These are phyloP conservation scores for Perkinsus olseni DNA, from an alignment of 169 alveolate species.

Conservation along the genomic window DNA sequence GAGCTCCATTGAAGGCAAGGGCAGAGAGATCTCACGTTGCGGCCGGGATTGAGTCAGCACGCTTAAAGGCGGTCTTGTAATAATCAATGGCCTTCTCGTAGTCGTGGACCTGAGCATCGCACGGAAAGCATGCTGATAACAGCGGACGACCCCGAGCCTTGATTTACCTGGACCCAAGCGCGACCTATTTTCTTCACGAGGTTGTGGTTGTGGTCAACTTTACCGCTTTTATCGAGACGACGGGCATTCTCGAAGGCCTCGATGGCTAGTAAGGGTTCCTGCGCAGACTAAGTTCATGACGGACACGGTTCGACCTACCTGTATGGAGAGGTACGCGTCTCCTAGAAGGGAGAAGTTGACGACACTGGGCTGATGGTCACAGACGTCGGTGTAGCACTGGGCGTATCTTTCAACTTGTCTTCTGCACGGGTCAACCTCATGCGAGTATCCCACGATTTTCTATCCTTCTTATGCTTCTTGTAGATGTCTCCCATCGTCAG, in stretches of 20 bases:
- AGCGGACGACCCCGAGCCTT: too few species aligned
- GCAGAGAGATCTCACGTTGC: neutral
- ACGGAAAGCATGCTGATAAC: too few species aligned
- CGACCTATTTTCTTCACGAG: neutral
- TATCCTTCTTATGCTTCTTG: constrained; percentile 63
- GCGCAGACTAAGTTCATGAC: neutral
- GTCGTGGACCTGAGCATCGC: neutral
- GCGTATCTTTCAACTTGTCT: constrained; percentile 48
- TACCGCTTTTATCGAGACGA: neutral
- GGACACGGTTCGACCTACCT: neutral
- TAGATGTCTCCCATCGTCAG: constrained; percentile 50
- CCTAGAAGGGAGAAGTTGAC: constrained; percentile 54
- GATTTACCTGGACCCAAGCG: neutral
- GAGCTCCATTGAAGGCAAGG: neutral
- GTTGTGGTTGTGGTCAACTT: neutral
- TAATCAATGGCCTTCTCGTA: neutral
- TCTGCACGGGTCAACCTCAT: neutral
- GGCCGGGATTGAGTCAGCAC: neutral
- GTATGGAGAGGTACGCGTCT: neutral
- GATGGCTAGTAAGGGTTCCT: neutral
- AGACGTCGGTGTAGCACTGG: constrained; percentile 62
- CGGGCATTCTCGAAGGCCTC: neutral
- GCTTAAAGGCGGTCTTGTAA: neutral
- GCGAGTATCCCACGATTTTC: constrained; percentile 5
- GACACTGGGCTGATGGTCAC: constrained; percentile 53